Evolutionary conservation across 2,329 filamentous ascomycete species (phyloP), one percentile per base, ranked within the genome.

Genomic region (Elsinoe necatrix): DNA sequence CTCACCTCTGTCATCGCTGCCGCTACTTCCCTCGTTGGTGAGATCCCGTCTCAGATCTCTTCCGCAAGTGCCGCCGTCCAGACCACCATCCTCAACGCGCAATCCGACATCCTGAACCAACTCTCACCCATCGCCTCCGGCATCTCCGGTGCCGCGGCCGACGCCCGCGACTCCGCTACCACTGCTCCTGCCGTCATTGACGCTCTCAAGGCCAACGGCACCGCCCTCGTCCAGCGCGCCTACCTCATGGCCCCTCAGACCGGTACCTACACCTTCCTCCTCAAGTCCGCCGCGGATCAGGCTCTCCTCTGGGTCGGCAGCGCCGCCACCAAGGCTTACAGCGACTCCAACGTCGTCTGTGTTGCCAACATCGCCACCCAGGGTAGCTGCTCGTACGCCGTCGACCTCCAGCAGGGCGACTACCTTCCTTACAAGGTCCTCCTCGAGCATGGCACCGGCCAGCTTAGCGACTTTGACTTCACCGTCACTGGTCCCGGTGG

Each of bases 371-470:
- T 52, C n/a, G 29, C 31, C 6, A 52, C 48, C 4, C 29, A 52
- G 18, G 48, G 48, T 11, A 39, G 29, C 29, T 52, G 48, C 48
- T 34, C 48, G 16, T 52, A 52, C 48, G 31, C 25, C 16, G 48
- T 52, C 31, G 48, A 52, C 21, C 48, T 52, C 31, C 48, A 52
- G 48, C 48, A 52, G 48, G 48, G 48, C 29, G 25, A 52, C 11
- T 52, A 52, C 48, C 29, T 52, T 2, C 48, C 48, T 9, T 52
- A 52, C 48, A 52, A 39, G 48, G 48, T 52, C 16, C 31, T 52
- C n/a, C 48, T 52, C 14, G 48, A 52, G 48, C 48, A 52, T 31
- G 48, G 48, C 14, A 52, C 48, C 9, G 48, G 48, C 48, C 14
- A 52, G 48, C 25, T 52, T 14, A 52, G 25, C 31, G 48, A 35